Evolutionary conservation across 768 basidiomycete genomes (phyloP).

Genomic region (Russula olivacea): DNA sequence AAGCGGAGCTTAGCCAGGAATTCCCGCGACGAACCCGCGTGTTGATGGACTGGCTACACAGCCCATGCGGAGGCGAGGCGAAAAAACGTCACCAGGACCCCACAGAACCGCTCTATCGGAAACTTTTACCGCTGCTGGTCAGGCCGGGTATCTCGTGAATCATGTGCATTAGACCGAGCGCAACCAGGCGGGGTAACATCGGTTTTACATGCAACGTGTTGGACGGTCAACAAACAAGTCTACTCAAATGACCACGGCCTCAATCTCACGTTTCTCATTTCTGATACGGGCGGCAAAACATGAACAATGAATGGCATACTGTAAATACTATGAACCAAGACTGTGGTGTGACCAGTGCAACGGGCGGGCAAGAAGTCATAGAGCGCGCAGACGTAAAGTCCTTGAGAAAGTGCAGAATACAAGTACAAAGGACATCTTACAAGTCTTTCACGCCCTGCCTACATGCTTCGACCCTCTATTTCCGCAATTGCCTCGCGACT

Average conservation of each 20-base stretch:
- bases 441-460: constrained; percentile 18
- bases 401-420: constrained; percentile 14
- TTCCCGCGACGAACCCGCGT: constrained; percentile 22
- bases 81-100: constrained; percentile 15
- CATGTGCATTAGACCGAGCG: background rate
- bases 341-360: background rate
- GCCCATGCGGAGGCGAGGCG: constrained; percentile 3
- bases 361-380: background rate
- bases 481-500: constrained; percentile 20
- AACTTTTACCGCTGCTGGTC: constrained; percentile 15
- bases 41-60: constrained; percentile 13
- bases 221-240: background rate
- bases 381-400: constrained; percentile 1
- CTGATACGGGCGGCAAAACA: constrained; percentile 6
- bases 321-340: background rate
- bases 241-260: background rate
- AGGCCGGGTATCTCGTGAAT: background rate
- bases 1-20: constrained; percentile 22
- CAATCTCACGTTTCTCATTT: constrained; percentile 8
- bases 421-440: constrained; percentile 23
- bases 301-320: constrained; percentile 9
- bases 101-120: constrained; percentile 11
- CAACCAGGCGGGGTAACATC: background rate
- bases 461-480: constrained; percentile 23
- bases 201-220: background rate